Conservation (phyloP, 2,329 filamentous ascomycete genomes). For the Pseudogymnoascus sp. region DNA sequence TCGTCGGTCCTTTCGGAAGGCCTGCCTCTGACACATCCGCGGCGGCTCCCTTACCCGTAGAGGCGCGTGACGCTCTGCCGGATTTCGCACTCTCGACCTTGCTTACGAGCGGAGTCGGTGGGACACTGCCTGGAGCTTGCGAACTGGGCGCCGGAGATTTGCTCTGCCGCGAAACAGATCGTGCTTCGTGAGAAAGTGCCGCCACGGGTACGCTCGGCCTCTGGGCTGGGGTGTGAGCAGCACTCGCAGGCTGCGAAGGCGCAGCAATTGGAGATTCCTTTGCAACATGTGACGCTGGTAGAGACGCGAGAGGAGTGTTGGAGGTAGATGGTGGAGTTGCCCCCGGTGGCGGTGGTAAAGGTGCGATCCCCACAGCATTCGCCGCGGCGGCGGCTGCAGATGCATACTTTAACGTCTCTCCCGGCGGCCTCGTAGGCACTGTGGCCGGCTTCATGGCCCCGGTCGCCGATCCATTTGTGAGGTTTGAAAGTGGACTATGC, state of each 20-base stretch:
- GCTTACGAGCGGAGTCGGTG: conserved; percentile 38
- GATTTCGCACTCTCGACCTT: conserved; percentile 32
- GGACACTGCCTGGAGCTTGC: conserved; percentile 35
- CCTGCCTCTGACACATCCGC: conserved; percentile 33
- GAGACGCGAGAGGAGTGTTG: conserved; percentile 26
- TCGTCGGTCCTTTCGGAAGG: not conserved
- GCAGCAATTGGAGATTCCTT: conserved; percentile 47
- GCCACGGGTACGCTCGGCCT: conserved; percentile 29
- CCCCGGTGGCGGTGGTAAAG: conserved; percentile 81
- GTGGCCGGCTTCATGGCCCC: conserved; percentile 86
- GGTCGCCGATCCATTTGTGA: conserved; percentile 50
- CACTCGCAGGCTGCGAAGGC: conserved; percentile 37
- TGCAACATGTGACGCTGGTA: conserved; percentile 42
- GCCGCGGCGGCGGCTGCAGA: conserved; percentile 92
- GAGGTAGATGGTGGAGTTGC: conserved; percentile 41
- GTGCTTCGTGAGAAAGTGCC: conserved; percentile 31
- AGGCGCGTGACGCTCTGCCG: conserved; percentile 17
- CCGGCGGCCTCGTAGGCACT: conserved; percentile 71
- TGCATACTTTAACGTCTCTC: conserved; percentile 91
- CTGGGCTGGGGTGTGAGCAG: conserved; percentile 27
- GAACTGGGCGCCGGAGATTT: conserved; percentile 44
- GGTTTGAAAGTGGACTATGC: conserved; percentile 60
- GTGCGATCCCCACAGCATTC: conserved; percentile 86
- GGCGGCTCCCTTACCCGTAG: conserved; percentile 19
- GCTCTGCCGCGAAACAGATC: conserved; percentile 31